Conservation (phyloP, 768 basidiomycete species). For the Pilatotrama ljubarskyi region DNA sequence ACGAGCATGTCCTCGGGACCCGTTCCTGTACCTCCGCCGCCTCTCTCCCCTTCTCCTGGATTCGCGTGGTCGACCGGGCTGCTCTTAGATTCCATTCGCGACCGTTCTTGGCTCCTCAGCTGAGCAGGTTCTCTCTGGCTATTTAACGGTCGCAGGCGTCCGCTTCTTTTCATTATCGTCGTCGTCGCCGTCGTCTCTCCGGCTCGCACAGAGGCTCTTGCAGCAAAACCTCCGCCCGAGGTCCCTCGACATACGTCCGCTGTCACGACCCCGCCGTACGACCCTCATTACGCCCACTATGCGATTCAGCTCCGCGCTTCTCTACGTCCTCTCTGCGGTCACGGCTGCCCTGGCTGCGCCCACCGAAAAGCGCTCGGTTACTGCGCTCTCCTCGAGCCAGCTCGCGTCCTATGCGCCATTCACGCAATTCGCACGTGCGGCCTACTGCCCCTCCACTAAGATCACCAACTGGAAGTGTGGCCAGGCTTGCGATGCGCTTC, state of each 20-base stretch:
- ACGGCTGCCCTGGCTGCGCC: slow-evolving; percentile 1
- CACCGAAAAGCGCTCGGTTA: slow-evolving; percentile 20
- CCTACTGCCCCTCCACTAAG: slow-evolving; percentile 47
- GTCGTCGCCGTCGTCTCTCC: neutral
- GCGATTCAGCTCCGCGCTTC: slow-evolving; percentile 1
- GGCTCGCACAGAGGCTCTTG: neutral
- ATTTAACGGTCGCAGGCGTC: slow-evolving; percentile 19
- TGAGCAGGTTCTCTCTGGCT: neutral
- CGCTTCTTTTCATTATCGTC: neutral
- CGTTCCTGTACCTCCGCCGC: slow-evolving; percentile 9
- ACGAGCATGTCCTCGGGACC: slow-evolving; percentile 3
- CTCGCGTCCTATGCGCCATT: slow-evolving; percentile 45
- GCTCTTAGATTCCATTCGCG: neutral
- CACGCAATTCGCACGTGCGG: slow-evolving; percentile 56
- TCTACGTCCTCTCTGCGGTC: slow-evolving; percentile 1
- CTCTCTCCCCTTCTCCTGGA: neutral
- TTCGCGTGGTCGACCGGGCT: neutral
- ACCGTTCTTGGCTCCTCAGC: neutral
- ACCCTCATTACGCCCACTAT: neutral
- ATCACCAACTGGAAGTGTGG: slow-evolving; percentile 48
- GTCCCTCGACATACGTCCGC: neutral
- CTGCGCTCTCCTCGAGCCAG: slow-evolving; percentile 32
- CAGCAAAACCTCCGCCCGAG: neutral
- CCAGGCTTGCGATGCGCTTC: slow-evolving; percentile 43
- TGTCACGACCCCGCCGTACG: neutral